Conservation (phyloP, 305 asterid genomes). For the Nicotiana rustica region DNA sequence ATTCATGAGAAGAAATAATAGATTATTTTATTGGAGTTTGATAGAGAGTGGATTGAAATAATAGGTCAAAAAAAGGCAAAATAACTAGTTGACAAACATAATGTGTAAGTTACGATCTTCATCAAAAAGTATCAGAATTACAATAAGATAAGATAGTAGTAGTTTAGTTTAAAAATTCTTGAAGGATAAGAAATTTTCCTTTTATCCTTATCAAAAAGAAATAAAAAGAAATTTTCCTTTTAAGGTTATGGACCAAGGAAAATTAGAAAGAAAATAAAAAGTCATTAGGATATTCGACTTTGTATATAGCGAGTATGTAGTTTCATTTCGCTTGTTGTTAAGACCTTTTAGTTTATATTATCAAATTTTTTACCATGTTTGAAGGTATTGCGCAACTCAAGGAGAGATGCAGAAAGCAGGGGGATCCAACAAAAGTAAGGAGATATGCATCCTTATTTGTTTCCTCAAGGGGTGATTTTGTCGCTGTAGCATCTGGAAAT, state of each 20-base stretch:
- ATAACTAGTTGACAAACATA: neutral
- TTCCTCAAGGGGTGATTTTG: conserved; percentile 76
- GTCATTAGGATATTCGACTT: conserved; percentile 5
- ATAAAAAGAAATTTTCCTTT: conserved; percentile 22
- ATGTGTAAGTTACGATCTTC: neutral
- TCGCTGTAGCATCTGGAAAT: conserved; percentile 87
- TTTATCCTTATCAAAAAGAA: neutral
- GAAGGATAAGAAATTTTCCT: conserved; percentile 24
- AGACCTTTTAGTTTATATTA: conserved; percentile 24
- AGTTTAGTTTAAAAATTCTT: conserved; percentile 5
- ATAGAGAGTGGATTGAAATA: neutral
- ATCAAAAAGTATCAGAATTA: neutral
- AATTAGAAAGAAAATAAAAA: conserved; percentile 27
- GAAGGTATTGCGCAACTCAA: conserved; percentile 75
- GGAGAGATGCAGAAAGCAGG: conserved; percentile 77
- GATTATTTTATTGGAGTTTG: neutral
- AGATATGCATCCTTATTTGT: conserved; percentile 75
- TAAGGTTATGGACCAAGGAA: neutral
- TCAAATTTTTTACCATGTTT: conserved; percentile 38
- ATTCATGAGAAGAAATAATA: conserved; percentile 26
- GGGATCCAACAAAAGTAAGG: conserved; percentile 58
- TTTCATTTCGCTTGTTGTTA: conserved; percentile 30
- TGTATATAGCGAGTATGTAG: conserved; percentile 24
- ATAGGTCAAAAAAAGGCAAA: neutral
- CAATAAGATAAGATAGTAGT: neutral